Conservation (phyloP, 1,139 yeast genomes). For the Diutina pseudorugosa region DNA sequence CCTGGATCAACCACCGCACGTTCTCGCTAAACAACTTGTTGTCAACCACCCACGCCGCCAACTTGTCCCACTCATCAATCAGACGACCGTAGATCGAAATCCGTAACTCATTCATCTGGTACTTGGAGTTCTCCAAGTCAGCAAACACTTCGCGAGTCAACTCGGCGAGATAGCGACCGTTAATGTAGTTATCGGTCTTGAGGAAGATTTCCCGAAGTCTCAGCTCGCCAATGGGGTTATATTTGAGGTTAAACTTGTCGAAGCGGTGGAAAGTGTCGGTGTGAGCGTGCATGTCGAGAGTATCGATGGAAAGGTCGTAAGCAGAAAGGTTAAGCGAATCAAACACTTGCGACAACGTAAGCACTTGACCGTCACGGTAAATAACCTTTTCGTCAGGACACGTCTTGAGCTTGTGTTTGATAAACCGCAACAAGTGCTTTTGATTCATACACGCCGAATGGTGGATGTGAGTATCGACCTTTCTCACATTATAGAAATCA, state of each 20-base stretch:
- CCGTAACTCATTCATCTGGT: constrained; percentile 94
- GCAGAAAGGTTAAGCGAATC: constrained; percentile 84
- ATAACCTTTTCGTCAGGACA: constrained; percentile 80
- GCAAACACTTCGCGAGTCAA: constrained; percentile 85
- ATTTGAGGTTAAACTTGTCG: constrained; percentile 93
- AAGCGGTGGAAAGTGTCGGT: constrained; percentile 96
- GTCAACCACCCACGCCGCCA: constrained; percentile 92
- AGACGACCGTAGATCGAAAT: constrained; percentile 90
- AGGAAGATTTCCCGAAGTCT: constrained; percentile 90
- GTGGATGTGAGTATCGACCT: constrained; percentile 98
- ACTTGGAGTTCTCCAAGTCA: constrained; percentile 88
- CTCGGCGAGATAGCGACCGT: constrained; percentile 86
- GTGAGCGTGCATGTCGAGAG: constrained; percentile 98
- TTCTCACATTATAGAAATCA: constrained; percentile 95
- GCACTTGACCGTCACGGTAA: constrained; percentile 82
- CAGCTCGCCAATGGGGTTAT: constrained; percentile 97
- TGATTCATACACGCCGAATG: constrained; percentile 99
- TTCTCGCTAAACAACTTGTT: constrained; percentile 86
- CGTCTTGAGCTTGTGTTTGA: constrained; percentile 52
- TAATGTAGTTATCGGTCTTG: constrained; percentile 86
- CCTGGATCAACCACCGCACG: constrained; percentile 93
- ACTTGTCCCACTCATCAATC: constrained; percentile 84
- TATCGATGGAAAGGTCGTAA: constrained; percentile 89
- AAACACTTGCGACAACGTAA: constrained; percentile 80
- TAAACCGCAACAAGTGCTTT: constrained; percentile 86